A percentile compares a stretch with the other conserved stretches of the same genome.
Evolutionary conservation across 306 rosid genomes (phyloP).

Genomic region (Calophaca sinica): DNA sequence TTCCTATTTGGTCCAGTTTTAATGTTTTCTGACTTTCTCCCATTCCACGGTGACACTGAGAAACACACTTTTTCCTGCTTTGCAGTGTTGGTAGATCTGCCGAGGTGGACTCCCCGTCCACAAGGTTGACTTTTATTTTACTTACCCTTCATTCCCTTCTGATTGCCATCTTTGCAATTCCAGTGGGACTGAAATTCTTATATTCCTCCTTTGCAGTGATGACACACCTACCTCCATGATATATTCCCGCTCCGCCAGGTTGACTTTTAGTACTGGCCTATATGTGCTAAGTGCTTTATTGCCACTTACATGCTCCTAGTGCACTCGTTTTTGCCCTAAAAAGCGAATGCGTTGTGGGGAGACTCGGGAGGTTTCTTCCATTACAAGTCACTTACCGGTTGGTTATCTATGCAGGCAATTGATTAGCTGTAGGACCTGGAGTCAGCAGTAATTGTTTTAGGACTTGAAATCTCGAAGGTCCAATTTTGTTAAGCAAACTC

Average conservation of each 20-base stretch:
- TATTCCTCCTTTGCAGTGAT: constrained; percentile 63
- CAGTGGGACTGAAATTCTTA: constrained; percentile 46
- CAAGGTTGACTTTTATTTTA: constrained; percentile 53
- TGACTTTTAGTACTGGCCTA: constrained; percentile 48
- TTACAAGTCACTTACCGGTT: not conserved
- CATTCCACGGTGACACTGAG: not conserved
- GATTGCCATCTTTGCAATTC: constrained; percentile 48
- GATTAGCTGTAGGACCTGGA: not conserved
- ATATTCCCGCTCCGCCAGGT: constrained; percentile 59
- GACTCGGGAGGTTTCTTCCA: not conserved
- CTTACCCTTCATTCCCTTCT: constrained; percentile 36
- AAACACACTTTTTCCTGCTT: constrained; percentile 38
- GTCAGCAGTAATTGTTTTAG: not conserved
- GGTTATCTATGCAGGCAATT: not conserved
- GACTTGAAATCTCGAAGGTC: not conserved
- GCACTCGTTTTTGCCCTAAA: constrained; percentile 33
- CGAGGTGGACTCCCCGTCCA: constrained; percentile 56
- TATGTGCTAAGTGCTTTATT: constrained; percentile 50
- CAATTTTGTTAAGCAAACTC: constrained; percentile 21
- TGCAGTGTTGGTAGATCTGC: constrained; percentile 62
- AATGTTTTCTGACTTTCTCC: constrained; percentile 40
- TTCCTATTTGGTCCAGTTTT: constrained; percentile 18
- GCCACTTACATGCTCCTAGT: constrained; percentile 47
- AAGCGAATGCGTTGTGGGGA: constrained; percentile 7
- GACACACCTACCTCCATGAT: constrained; percentile 52